Evolutionary conservation across 495 filamentous ascomycete species (phyloP), one percentile per base, ranked within the genome.

Genomic region (Penicillium paxilli): DNA sequence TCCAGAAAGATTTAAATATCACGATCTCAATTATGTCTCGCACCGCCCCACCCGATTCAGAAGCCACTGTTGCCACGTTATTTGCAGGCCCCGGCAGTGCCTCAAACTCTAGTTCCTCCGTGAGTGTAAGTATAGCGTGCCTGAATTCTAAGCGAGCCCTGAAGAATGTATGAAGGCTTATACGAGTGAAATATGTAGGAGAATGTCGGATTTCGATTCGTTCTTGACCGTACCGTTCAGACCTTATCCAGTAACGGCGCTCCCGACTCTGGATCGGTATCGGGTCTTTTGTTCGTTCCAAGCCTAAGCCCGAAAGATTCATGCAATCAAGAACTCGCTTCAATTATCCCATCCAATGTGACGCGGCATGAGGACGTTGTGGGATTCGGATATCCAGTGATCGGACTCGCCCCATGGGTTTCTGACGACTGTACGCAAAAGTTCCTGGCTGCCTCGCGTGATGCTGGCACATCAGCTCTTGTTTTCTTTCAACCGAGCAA

Each of bases 381-480:
- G 1, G 38, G 55, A 1, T 69, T 66, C 23, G 62, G 60, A 19
- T 80, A 80, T 51, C 75, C 83, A 4, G 78, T 86, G n/a, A 82
- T 96, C 35, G 92, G 84, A 17, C 69, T 96, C n/a, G 91, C 87
- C 8, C 93, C 93, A n/a, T 97, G 93, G 93, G 76, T 92, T 26
- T 86, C 76, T 38, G 72, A 69, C 2, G 68, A 81, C 19, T 98
- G 93, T 55, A 85, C 88, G 8, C 66, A 74, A 37, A 79, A 83
- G 26, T 96, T 88, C 63, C 68, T 97, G 23, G 65, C 73, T 10
- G 79, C 88, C 19, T 87, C 88, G 10, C 73, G 72, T 20, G 48
- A 64, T 5, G 82, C 82, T 25, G 77, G 80, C 12, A 69, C 84
- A 1, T 74, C 80, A 30, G 89, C 82, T 0, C 83, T 97, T 57